A percentile compares a stretch with the other conserved stretches of the same genome.
phyloP scores from a whole-genome alignment of 2,329 filamentous ascomycete species.

The Fusarium continuum region DNA sequence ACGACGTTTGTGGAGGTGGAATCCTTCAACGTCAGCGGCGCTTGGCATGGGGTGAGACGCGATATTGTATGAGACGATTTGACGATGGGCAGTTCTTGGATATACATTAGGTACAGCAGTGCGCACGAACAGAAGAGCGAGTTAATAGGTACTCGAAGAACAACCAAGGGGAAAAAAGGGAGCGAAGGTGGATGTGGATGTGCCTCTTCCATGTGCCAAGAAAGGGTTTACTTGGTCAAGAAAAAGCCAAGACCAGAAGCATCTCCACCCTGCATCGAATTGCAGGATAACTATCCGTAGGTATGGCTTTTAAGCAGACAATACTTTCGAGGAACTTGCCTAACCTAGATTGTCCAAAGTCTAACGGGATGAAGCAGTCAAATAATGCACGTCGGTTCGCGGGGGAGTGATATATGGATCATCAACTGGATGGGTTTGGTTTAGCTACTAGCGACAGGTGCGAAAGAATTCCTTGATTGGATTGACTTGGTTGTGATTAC shows the following conservation, averaged over 20 bases:
- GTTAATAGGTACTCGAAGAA: not conserved
- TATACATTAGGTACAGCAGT: not conserved
- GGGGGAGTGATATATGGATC: constrained; percentile 14
- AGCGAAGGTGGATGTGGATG: constrained; percentile 5
- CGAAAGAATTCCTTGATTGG: constrained; percentile 18
- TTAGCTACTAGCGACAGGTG: constrained; percentile 6
- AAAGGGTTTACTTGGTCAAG: not conserved
- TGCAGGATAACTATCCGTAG: not conserved
- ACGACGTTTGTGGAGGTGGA: constrained; percentile 6
- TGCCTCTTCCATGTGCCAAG: not conserved
- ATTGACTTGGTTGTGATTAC: not conserved
- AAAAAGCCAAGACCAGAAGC: not conserved
- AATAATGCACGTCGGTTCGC: constrained; percentile 2
- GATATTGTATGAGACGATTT: not conserved
- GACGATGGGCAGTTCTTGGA: not conserved
- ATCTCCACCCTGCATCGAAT: not conserved
- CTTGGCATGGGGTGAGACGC: constrained; percentile 1
- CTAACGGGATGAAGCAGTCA: constrained; percentile 22
- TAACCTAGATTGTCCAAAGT: not conserved
- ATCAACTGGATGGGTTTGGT: not conserved
- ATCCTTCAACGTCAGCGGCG: constrained; percentile 32
- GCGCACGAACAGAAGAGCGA: not conserved
- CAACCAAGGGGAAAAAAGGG: not conserved
- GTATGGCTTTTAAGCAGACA: not conserved
- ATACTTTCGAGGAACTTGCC: not conserved